Percentiles rank a stretch among this genome's conserved stretches.
phyloP scores from a whole-genome alignment of 2,329 filamentous ascomycete genomes.

The Achaetomium macrosporum region DNA sequence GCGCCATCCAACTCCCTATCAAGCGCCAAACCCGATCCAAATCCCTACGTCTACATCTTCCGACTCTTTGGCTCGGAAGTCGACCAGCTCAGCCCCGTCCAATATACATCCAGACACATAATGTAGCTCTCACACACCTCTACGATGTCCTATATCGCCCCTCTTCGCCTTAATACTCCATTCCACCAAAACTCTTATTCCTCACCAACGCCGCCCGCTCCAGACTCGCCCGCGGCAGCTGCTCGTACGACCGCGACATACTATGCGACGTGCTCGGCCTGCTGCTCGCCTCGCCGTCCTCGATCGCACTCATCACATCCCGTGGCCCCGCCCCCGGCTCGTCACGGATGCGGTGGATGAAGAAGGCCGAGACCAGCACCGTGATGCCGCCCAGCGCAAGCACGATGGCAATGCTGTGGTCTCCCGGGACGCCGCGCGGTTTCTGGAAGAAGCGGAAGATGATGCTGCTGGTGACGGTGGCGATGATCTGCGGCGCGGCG shows the following conservation, averaged over 20 bases:
- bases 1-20: too few species aligned
- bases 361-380: conserved; percentile 68
- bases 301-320: conserved; percentile 37
- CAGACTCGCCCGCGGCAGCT: conserved; percentile 38
- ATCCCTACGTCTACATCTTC: too few species aligned
- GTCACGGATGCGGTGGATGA: conserved; percentile 63
- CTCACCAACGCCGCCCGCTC: conserved; percentile 43
- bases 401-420: conserved; percentile 82
- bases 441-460: conserved; percentile 87
- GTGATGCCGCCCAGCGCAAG: conserved; percentile 76
- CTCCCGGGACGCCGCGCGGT: conserved; percentile 74
- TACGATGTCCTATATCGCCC: too few species aligned
- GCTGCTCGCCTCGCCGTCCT: conserved; percentile 36
- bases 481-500: conserved; percentile 84
- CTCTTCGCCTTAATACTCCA: conserved; percentile 36
- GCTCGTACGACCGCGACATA: conserved; percentile 38
- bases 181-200: conserved; percentile 45
- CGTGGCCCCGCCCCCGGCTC: conserved; percentile 37
- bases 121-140: background rate
- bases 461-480: conserved; percentile 74
- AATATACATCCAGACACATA: background rate
- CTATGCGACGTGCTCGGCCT: conserved; percentile 29
- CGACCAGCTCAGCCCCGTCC: too few species aligned
- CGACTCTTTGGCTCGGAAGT: too few species aligned
- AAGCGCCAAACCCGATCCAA: too few species aligned